Percentiles rank a stretch among this genome's conserved stretches.
Conservation (phyloP, 1,284 basidiomycete genomes). For the Tilletia caries region DNA sequence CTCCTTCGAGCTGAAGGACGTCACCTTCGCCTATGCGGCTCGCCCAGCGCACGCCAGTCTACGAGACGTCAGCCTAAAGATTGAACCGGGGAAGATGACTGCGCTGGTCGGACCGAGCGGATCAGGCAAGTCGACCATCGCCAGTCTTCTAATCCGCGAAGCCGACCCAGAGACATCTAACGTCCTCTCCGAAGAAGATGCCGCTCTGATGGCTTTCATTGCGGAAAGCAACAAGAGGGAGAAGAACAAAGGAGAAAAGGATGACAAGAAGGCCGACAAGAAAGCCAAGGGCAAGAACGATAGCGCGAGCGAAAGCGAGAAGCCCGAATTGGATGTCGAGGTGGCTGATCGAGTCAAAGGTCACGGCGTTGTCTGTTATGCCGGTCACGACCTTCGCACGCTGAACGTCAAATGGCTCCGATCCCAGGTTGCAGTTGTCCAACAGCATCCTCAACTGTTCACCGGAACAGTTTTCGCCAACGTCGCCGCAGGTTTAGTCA, state of each 20-base stretch:
- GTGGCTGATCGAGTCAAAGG: conserved; percentile 25
- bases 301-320: conserved; percentile 1
- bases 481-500: conserved; percentile 46
- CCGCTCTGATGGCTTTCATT: background rate
- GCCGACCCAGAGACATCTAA: conserved; percentile 55
- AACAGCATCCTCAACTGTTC: conserved; percentile 55
- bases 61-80: conserved; percentile 33
- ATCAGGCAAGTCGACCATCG: conserved; percentile 56
- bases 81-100: conserved; percentile 46
- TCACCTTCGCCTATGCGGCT: conserved; percentile 49
- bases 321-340: background rate
- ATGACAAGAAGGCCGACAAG: conserved; percentile 19
- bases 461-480: conserved; percentile 49
- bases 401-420: conserved; percentile 56
- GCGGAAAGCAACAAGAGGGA: background rate
- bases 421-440: conserved; percentile 56
- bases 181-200: conserved; percentile 13
- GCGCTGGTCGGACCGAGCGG: conserved; percentile 53
- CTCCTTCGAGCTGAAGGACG: conserved; percentile 35
- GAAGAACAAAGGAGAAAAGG: conserved; percentile 16
- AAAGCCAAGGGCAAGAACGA: conserved; percentile 7
- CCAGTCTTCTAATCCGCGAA: conserved; percentile 54
- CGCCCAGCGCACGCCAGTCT: conserved; percentile 41
- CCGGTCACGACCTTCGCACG: conserved; percentile 50
- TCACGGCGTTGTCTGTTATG: conserved; percentile 43